Conservation (phyloP, 345 rosid species). For the Angophora floribunda region DNA sequence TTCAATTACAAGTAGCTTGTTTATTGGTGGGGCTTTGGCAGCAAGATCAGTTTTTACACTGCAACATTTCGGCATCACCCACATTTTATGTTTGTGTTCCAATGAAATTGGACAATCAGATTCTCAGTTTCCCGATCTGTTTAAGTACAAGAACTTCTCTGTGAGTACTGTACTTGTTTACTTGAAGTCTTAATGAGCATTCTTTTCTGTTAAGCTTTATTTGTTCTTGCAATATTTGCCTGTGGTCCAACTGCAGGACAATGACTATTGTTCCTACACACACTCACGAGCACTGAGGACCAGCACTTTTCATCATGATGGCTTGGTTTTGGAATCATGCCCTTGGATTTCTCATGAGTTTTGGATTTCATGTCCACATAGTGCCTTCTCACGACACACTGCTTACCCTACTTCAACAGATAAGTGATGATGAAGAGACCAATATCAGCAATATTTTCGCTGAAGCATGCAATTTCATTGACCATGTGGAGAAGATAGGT, state of each 20-base stretch:
- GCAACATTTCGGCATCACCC: constrained; percentile 74
- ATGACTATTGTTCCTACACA: neutral
- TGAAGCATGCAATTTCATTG: constrained; percentile 77
- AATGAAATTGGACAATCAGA: constrained; percentile 98
- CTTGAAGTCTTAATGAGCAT: neutral
- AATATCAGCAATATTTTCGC: constrained; percentile 67
- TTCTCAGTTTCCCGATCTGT: constrained; percentile 73
- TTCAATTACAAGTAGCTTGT: constrained; percentile 50
- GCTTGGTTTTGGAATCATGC: neutral
- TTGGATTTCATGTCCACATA: neutral
- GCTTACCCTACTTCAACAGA: constrained; percentile 29
- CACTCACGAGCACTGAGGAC: neutral
- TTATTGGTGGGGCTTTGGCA: constrained; percentile 92
- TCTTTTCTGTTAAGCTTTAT: neutral
- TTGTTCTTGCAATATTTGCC: neutral
- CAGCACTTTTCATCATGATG: neutral
- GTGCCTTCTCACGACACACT: neutral
- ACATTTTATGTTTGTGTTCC: constrained; percentile 83
- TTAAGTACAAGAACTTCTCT: constrained; percentile 73
- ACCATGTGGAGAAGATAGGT: constrained; percentile 65
- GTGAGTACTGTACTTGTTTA: constrained; percentile 31
- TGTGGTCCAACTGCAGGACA: neutral
- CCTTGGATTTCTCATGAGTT: neutral
- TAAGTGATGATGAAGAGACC: constrained; percentile 75
- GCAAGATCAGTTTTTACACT: constrained; percentile 82